Conservation (phyloP, 140 eudicot species). For the Erigeron philadelphicus region DNA sequence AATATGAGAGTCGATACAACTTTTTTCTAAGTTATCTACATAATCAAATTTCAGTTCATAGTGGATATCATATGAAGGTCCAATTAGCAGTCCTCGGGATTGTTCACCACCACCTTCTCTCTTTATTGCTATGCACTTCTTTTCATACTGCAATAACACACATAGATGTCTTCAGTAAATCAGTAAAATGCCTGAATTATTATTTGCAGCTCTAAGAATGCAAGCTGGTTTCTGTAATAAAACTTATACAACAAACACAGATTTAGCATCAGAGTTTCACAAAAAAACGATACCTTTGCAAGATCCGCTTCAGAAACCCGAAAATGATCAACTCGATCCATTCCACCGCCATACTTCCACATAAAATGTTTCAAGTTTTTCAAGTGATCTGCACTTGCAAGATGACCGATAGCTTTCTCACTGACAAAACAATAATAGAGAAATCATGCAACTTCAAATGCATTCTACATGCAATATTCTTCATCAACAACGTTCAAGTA, state of each 20-base stretch:
- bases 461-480: not conserved
- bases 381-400: slow-evolving; percentile 73
- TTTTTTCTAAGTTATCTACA: slow-evolving; percentile 49
- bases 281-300: slow-evolving; percentile 51
- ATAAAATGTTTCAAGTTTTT: slow-evolving; percentile 62
- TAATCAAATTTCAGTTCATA: slow-evolving; percentile 56
- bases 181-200: not conserved
- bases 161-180: slow-evolving; percentile 10
- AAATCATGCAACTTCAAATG: not conserved
- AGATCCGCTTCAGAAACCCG: slow-evolving; percentile 53
- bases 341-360: slow-evolving; percentile 87
- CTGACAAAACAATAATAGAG: slow-evolving; percentile 39
- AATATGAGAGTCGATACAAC: slow-evolving; percentile 40
- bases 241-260: not conserved
- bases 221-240: slow-evolving; percentile 5
- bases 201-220: not conserved
- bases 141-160: slow-evolving; percentile 67
- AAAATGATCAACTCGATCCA: slow-evolving; percentile 59
- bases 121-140: slow-evolving; percentile 57
- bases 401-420: slow-evolving; percentile 65
- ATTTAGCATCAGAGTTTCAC: not conserved
- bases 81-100: slow-evolving; percentile 37
- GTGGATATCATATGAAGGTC: slow-evolving; percentile 86
- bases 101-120: slow-evolving; percentile 41
- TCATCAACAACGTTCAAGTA: not conserved